These are phyloP conservation scores for Pythium myriotylum DNA, from an alignment of 352 stramenopile species.

Conservation along the genomic window DNA sequence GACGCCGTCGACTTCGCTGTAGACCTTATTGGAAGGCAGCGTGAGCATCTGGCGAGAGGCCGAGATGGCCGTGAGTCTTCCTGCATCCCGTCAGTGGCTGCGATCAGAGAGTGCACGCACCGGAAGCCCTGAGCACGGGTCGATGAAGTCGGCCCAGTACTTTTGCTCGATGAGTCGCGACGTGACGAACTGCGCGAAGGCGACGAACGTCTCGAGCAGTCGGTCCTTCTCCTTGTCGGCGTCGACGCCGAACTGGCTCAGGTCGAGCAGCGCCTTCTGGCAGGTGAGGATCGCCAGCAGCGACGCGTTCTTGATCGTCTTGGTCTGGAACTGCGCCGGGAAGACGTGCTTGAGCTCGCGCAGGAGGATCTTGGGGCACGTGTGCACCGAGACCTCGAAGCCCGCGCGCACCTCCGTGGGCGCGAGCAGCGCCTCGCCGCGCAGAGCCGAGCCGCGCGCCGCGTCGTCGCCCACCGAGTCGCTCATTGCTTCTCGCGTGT, in stretches of 20 bases:
- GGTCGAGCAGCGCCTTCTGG: conserved; percentile 92
- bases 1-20: conserved; percentile 96
- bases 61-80: background rate
- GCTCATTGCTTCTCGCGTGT: conserved; percentile 1
- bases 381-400: conserved; percentile 85
- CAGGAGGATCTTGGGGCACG: conserved; percentile 66
- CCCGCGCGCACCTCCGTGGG: conserved; percentile 60
- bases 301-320: conserved; percentile 35
- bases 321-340: conserved; percentile 48
- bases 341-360: conserved; percentile 86
- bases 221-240: conserved; percentile 96
- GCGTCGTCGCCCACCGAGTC: background rate
- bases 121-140: conserved; percentile 96
- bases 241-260: conserved; percentile 93
- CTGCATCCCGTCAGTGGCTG: too few species aligned
- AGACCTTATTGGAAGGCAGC: conserved; percentile 93
- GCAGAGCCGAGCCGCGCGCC: conserved; percentile 10
- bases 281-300: conserved; percentile 93
- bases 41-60: conserved; percentile 81
- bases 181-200: conserved; percentile 90
- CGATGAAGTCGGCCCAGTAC: conserved; percentile 97
- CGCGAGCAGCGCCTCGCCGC: conserved; percentile 44
- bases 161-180: conserved; percentile 69
- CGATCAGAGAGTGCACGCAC: conserved; percentile 33
- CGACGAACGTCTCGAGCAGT: conserved; percentile 95